Conservation (phyloP, 345 rosid species). For the Eucalyptus globulus region DNA sequence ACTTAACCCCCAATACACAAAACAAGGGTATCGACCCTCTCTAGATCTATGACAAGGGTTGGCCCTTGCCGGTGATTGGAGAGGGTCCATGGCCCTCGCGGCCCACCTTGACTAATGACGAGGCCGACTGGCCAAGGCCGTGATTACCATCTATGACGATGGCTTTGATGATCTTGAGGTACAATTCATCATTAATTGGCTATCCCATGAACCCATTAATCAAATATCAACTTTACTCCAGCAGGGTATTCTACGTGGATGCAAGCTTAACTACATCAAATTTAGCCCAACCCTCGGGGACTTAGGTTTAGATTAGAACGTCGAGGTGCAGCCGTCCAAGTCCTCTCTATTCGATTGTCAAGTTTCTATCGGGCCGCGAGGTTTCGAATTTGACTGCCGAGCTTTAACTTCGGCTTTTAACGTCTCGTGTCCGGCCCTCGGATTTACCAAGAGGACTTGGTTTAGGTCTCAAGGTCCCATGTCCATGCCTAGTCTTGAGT, state of each 20-base stretch:
- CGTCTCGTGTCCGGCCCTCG: neutral
- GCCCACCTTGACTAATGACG: neutral
- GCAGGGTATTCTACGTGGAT: neutral
- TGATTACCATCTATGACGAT: neutral
- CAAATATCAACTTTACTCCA: neutral
- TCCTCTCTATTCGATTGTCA: neutral
- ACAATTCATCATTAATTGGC: neutral
- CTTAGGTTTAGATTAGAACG: neutral
- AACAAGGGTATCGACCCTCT: neutral
- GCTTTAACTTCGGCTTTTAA: neutral
- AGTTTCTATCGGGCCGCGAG: rapidly evolving
- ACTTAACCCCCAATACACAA: neutral
- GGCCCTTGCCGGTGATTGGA: neutral
- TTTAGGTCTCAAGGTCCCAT: neutral
- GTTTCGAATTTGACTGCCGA: no score
- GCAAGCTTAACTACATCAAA: neutral
- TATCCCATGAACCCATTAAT: neutral
- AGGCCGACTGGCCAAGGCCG: neutral
- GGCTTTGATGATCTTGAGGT: neutral
- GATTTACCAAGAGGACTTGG: neutral
- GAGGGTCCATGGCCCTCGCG: neutral
- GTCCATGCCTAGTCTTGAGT: neutral
- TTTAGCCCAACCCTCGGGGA: neutral
- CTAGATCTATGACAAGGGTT: neutral
- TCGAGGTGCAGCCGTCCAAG: neutral